Base-by-base conservation (phyloP, 768 basidiomycete species). In the Boletus reticulatus region DNA sequence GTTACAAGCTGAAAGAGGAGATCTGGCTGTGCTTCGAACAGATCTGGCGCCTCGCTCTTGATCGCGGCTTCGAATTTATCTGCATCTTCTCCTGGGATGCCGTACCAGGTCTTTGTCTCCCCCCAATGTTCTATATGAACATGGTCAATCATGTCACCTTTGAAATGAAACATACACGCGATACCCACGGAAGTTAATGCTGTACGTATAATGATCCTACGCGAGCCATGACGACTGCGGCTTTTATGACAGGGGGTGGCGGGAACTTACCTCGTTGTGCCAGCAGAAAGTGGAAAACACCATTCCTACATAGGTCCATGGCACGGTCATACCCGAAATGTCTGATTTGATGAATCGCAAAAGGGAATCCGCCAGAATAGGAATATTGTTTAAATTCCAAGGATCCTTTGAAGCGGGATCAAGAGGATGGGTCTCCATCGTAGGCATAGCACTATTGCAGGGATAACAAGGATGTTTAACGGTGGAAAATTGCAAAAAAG, bases 101-200 rank as follows among this genome's bases (percentile, higher is more conserved):
- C 95, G 72, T 99, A 99, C 97, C 97, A 99, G 0, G 96, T 99
- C 78, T 99, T 99, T 34, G 96, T 96, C 70, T 97, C 96, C 29
- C 97, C 97, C 92, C 94, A 98, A 70, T 98, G 94, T 89, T 96
- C 94, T 95, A 60, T 31, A 60, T 57, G 55, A 59, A 45, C 56
- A 43, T 51, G 56, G 69, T 60, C 66, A 67, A 65, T 67, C 58
- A 66, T 58, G 17, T 65, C 60, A 56, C 58, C 38, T 27, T 43
- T 60, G 55, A 61, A 53, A 64, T 52, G 49, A 56, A 61, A 36
- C 42, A 48, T 55, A 52, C n/a, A 50, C 48, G 57, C 57, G 60
- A 49, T 29, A 58, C 92, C 68, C 73, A 94, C 92, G 92, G 74
- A 85, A 95, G 71, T 95, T 94, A 67, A 98, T 84, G 71, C 92